Percentiles rank a stretch among this genome's conserved stretches.
phyloP scores from a whole-genome alignment of 164 flowering plant genomes.

The Nymphaea colorata region DNA sequence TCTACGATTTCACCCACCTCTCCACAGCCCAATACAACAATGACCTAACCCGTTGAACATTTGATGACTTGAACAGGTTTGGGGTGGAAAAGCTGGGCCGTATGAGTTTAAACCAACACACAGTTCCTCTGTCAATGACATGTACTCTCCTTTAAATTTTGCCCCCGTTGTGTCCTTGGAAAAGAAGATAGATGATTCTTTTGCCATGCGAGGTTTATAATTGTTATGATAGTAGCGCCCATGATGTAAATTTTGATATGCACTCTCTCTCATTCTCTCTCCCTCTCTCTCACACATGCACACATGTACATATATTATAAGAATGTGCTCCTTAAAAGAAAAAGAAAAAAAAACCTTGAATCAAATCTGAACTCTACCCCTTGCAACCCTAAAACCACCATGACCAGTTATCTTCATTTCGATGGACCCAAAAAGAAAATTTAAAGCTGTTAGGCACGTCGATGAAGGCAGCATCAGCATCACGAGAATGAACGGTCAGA shows the following conservation, averaged over 20 bases:
- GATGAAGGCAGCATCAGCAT: too few species aligned
- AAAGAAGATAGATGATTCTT: slow-evolving; percentile 63
- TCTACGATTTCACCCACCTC: not conserved
- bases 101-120: slow-evolving; percentile 96
- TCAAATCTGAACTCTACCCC: too few species aligned
- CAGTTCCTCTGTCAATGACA: slow-evolving; percentile 39
- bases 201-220: slow-evolving; percentile 47
- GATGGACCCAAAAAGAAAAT: too few species aligned
- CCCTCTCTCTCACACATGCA: not conserved
- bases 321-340: too few species aligned
- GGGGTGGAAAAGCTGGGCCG: slow-evolving; percentile 89
- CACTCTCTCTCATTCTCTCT: not conserved
- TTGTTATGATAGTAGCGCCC: too few species aligned
- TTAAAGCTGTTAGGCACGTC: too few species aligned
- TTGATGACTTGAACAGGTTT: slow-evolving; percentile 44
- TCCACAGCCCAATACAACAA: not conserved
- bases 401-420: too few species aligned
- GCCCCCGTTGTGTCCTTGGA: slow-evolving; percentile 29
- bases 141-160: slow-evolving; percentile 42
- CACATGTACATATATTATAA: not conserved
- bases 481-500: too few species aligned
- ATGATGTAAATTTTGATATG: not conserved
- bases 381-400: too few species aligned
- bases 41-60: not conserved
- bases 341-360: too few species aligned